phyloP scores from a whole-genome alignment of 768 basidiomycete species.

The Pleurotus citrinopileatus region DNA sequence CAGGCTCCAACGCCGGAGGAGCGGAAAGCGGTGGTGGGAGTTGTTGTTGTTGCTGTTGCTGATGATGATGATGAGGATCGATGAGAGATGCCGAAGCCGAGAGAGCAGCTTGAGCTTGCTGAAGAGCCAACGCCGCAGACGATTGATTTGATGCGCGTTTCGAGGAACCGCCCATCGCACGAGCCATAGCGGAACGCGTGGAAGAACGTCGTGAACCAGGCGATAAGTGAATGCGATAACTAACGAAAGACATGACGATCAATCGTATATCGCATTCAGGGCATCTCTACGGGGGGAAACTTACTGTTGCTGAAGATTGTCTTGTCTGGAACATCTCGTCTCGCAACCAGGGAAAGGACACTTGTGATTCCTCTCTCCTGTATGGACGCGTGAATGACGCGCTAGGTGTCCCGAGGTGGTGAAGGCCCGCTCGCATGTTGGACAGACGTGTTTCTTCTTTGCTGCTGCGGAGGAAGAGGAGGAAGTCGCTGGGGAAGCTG shows the following conservation, averaged over 20 bases:
- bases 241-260: constrained; percentile 22
- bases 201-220: constrained; percentile 74
- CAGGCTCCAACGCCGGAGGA: constrained; percentile 46
- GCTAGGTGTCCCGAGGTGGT: constrained; percentile 89
- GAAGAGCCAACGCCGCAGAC: constrained; percentile 27
- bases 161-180: constrained; percentile 26
- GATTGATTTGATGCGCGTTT: constrained; percentile 15
- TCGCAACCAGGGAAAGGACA: constrained; percentile 96
- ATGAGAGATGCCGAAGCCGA: constrained; percentile 13
- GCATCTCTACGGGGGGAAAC: constrained; percentile 27
- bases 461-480: constrained; percentile 26
- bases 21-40: constrained; percentile 30
- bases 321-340: constrained; percentile 85
- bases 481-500: constrained; percentile 22
- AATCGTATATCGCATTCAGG: too few species aligned
- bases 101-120: constrained; percentile 16
- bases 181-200: constrained; percentile 55
- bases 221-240: constrained; percentile 80
- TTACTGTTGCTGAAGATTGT: constrained; percentile 73
- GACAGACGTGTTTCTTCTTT: constrained; percentile 63
- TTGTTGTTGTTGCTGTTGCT: neutral
- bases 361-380: constrained; percentile 88
- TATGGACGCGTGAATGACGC: constrained; percentile 86
- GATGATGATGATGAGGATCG: neutral
- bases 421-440: constrained; percentile 73